Base-by-base conservation (phyloP, 2,329 filamentous ascomycete genomes). In the Exophiala sideris region DNA sequence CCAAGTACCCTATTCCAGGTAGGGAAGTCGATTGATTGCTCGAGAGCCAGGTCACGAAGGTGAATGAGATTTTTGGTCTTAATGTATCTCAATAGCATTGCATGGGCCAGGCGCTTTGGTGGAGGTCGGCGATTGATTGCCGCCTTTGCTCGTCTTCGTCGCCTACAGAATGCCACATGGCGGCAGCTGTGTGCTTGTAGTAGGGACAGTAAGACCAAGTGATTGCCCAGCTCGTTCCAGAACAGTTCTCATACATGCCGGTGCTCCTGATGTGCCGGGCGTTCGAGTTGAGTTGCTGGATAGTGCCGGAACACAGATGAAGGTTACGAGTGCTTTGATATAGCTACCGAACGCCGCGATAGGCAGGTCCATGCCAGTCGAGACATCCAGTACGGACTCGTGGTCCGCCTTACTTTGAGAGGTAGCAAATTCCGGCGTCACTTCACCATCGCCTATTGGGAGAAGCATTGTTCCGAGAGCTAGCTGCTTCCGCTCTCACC, bases 1-100 rank as follows among this genome's bases (percentile, higher is more conserved):
- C 57, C 5, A 62, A 18, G 50, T 5, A 59, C 49, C 59, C 59
- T 58, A 35, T 62, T 56, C 59, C 59, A 62, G 2, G 59, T 58
- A 2, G 57, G 50, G 14, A 62, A 53, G 2, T 57, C 59, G 24
- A n/a, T n/a, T n/a, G 53, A 50, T 33, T 57, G 55, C 33, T 62
- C 59, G 12, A 62, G 50, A n/a, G 45, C 54, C 18, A 56, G 50
- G n/a, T n/a, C n/a, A n/a, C n/a, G n/a, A n/a, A n/a, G n/a, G n/a
- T n/a, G n/a, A n/a, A n/a, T n/a, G n/a, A n/a, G 2, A 62, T 51
- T 16, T 16, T 57, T 59, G 3, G 54, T 62, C 50, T 62, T 62
- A 39, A 62, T 53, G 45, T 56, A 62, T 2, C 54, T 57, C 8
- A 62, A 52, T 4, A 62, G 52, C 57, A 62, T 54, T 12, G 59